Evolutionary conservation across 2,329 filamentous ascomycete genomes (phyloP), one percentile per base, ranked within the genome.

Genomic region (Penicillium digitatum): DNA sequence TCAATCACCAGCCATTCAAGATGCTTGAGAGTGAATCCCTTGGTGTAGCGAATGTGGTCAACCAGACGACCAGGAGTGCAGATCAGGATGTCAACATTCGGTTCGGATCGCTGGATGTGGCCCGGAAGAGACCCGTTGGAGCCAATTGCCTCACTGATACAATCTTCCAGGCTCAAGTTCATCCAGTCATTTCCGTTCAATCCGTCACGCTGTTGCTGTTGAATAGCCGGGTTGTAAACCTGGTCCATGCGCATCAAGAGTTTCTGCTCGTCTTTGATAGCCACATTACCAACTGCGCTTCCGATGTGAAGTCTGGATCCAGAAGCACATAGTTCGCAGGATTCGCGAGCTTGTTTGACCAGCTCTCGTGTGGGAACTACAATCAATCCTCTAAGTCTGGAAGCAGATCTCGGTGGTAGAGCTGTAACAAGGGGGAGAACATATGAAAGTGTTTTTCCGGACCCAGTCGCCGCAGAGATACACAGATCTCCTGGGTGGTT

Each of bases 361-460:
- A 96, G 80, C 67, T 96, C 92, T 72, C 93, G 81, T 0, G 93
- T 99, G 0, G 94, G 94, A 11, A 99, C 85, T 1, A 99, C 87
- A 44, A 99, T 84, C 0, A 99, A 73, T 0, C 87, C 92, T 37
- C 89, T 83, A 9, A 99, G 75, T 52, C 83, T 82, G 0, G 87
- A 88, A 11, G 85, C 80, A 22, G 76, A 76, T 14, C 82, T 81
- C 31, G 82, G 78, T 61, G 87, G 86, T 46, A 99, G 77, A 48
- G 87, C 86, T 43, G 90, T 84, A 4, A 95, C 82, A 55, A 99
- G 85, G 0, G 94, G 94, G 3, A 99, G 77, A 0, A 93, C 84
- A 67, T 99, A 99, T 0, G 93, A 88, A 16, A 99, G 74, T 0
- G 94, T 99, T 71, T 99, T 99, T 54, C 94, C 94, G 0, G 94